phyloP scores from a whole-genome alignment of 495 filamentous ascomycete genomes.

The Neurospora sp. region DNA sequence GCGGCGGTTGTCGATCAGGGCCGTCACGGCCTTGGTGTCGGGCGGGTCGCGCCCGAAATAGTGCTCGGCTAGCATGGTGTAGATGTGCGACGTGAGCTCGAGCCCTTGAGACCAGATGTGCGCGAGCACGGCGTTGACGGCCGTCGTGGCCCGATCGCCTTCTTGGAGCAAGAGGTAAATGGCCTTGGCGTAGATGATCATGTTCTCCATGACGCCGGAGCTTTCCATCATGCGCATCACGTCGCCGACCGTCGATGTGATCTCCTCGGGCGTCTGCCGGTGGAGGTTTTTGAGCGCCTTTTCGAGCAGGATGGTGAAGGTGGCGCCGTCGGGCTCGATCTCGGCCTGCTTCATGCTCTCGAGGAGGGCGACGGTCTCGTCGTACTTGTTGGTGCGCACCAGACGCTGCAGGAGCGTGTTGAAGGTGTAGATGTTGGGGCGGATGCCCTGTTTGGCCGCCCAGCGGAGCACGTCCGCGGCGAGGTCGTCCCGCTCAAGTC shows the following conservation, averaged over 20 bases:
- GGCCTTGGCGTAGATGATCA: slow-evolving; percentile 50
- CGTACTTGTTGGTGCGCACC: slow-evolving; percentile 33
- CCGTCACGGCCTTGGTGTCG: slow-evolving; percentile 45
- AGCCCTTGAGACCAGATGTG: slow-evolving; percentile 46
- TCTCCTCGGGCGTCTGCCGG: slow-evolving; percentile 14
- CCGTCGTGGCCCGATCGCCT: slow-evolving; percentile 29
- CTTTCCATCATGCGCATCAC: slow-evolving; percentile 45
- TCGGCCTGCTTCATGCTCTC: slow-evolving; percentile 23
- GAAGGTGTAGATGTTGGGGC: slow-evolving; percentile 54
- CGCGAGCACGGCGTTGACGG: slow-evolving; percentile 48
- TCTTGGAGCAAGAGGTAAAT: slow-evolving; percentile 49
- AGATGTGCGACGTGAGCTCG: slow-evolving; percentile 48
- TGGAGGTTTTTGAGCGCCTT: slow-evolving; percentile 19
- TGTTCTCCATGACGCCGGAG: slow-evolving; percentile 43
- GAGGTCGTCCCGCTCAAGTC: slow-evolving; percentile 17
- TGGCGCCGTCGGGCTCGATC: slow-evolving; percentile 28
- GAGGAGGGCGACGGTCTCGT: slow-evolving; percentile 33
- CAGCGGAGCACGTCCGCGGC: slow-evolving; percentile 46
- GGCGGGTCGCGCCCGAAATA: slow-evolving; percentile 51
- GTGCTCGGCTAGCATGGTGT: slow-evolving; percentile 60
- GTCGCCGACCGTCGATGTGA: slow-evolving; percentile 21
- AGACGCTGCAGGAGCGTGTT: slow-evolving; percentile 54
- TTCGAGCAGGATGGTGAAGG: slow-evolving; percentile 35
- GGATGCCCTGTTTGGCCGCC: slow-evolving; percentile 46
- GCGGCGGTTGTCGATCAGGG: slow-evolving; percentile 40